Evolutionary conservation across 768 basidiomycete genomes (phyloP).

Genomic region (Boletus speciosus): DNA sequence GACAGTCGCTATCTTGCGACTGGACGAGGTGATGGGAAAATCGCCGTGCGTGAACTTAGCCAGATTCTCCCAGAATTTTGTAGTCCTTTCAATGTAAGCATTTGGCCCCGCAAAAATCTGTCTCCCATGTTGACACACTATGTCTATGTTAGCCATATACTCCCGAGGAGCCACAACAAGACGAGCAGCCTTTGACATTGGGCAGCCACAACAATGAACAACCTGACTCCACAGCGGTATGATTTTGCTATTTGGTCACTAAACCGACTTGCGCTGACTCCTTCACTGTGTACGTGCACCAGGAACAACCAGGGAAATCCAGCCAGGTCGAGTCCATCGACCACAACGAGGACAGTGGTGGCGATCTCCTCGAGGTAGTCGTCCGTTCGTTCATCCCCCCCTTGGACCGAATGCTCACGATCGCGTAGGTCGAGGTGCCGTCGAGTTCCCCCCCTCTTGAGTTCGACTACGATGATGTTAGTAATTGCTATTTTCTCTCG

Average conservation of each 20-base stretch:
- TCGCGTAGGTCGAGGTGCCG: too few species aligned
- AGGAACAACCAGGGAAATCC: too few species aligned
- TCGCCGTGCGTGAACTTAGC: background rate
- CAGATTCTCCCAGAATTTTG: background rate
- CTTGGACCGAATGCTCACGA: too few species aligned
- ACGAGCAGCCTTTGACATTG: background rate
- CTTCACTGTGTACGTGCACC: too few species aligned
- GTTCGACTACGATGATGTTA: background rate
- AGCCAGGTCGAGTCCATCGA: too few species aligned
- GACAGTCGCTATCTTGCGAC: background rate
- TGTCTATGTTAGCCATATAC: background rate
- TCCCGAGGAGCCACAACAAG: background rate
- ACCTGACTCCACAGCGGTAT: background rate
- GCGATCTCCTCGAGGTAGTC: too few species aligned
- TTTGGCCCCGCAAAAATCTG: background rate
- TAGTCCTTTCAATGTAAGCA: background rate
- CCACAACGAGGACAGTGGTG: too few species aligned
- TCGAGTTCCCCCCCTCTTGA: background rate
- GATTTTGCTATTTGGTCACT: too few species aligned
- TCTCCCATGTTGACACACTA: background rate
- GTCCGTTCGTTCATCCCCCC: too few species aligned
- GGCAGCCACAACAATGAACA: too few species aligned
- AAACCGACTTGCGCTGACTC: too few species aligned
- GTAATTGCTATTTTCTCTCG: background rate
- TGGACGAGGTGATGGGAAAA: background rate